Evolutionary conservation across 768 basidiomycete species (phyloP).

Genomic region (Serendipita sp.): DNA sequence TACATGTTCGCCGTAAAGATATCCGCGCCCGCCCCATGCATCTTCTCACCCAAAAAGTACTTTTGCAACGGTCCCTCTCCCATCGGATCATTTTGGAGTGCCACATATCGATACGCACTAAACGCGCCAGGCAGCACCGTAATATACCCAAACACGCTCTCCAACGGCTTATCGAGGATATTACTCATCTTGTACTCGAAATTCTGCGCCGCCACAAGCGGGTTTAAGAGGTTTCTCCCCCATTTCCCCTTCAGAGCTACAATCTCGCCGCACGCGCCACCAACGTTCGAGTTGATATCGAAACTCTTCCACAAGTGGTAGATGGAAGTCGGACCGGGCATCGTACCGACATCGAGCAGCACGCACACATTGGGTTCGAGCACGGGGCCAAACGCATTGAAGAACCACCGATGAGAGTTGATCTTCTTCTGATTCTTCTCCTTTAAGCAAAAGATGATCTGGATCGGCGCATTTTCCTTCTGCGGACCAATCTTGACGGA

Average conservation of each 20-base stretch:
- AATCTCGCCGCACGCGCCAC: slow-evolving; percentile 95
- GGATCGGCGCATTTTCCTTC: slow-evolving; percentile 87
- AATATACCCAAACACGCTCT: slow-evolving; percentile 24
- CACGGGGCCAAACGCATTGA: slow-evolving; percentile 79
- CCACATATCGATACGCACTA: slow-evolving; percentile 20
- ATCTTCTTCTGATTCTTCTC: slow-evolving; percentile 96
- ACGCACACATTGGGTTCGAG: slow-evolving; percentile 85
- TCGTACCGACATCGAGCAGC: slow-evolving; percentile 85
- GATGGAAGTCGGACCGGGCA: slow-evolving; percentile 73
- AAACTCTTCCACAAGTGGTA: slow-evolving; percentile 95
- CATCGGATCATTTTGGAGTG: slow-evolving; percentile 25
- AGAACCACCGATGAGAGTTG: slow-evolving; percentile 94
- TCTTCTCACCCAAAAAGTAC: slow-evolving; percentile 33
- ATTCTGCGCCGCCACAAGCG: slow-evolving; percentile 86
- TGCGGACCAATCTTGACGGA: slow-evolving; percentile 50
- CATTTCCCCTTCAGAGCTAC: slow-evolving; percentile 82
- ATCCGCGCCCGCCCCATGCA: slow-evolving; percentile 18
- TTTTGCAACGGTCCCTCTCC: slow-evolving; percentile 30
- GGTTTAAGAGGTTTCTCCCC: slow-evolving; percentile 70
- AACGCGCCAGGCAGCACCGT: slow-evolving; percentile 25
- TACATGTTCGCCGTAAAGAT: slow-evolving; percentile 28
- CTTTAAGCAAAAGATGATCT: slow-evolving; percentile 79
- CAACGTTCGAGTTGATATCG: slow-evolving; percentile 82
- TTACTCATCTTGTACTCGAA: slow-evolving; percentile 69
- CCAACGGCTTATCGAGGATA: slow-evolving; percentile 27